Conservation (phyloP, 2,329 filamentous ascomycete species). For the Fusarium sp. region DNA sequence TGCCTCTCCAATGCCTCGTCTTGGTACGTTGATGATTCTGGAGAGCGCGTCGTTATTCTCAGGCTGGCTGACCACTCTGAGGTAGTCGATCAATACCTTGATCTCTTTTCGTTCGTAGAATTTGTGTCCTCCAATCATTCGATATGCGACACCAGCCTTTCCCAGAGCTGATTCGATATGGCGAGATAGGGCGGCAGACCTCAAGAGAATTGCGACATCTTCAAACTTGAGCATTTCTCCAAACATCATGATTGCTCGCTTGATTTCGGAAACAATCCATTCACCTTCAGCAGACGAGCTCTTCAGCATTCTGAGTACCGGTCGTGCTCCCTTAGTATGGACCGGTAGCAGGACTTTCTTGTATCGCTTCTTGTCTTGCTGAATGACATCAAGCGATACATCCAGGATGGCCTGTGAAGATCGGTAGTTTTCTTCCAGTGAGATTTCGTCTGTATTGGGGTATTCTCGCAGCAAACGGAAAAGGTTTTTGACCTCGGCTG, state of each 20-base stretch:
- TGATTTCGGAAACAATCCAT: conserved; percentile 90
- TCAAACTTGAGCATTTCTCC: conserved; percentile 78
- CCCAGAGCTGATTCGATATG: conserved; percentile 87
- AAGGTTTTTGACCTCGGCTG: conserved; percentile 91
- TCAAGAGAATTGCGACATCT: conserved; percentile 88
- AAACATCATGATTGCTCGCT: conserved; percentile 75
- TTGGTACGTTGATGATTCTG: conserved; percentile 85
- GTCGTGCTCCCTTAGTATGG: conserved; percentile 81
- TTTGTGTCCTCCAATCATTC: conserved; percentile 88
- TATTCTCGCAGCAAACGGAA: conserved; percentile 81
- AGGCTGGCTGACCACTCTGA: conserved; percentile 85
- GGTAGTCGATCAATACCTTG: conserved; percentile 87
- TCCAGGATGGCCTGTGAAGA: conserved; percentile 88
- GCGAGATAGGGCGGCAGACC: conserved; percentile 84
- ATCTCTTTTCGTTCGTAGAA: conserved; percentile 95
- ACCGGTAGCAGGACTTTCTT: conserved; percentile 83
- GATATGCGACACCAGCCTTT: conserved; percentile 85
- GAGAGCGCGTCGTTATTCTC: conserved; percentile 88
- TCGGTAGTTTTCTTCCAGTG: conserved; percentile 93
- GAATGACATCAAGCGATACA: conserved; percentile 85
- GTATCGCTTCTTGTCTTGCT: conserved; percentile 86
- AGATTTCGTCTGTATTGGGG: conserved; percentile 81
- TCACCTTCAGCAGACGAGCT: conserved; percentile 79
- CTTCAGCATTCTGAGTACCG: conserved; percentile 81
- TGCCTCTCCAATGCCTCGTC: conserved; percentile 81